A percentile compares a stretch with the other conserved stretches of the same genome.
Conservation (phyloP, 768 basidiomycete genomes). For the Suillus hirtellus region DNA sequence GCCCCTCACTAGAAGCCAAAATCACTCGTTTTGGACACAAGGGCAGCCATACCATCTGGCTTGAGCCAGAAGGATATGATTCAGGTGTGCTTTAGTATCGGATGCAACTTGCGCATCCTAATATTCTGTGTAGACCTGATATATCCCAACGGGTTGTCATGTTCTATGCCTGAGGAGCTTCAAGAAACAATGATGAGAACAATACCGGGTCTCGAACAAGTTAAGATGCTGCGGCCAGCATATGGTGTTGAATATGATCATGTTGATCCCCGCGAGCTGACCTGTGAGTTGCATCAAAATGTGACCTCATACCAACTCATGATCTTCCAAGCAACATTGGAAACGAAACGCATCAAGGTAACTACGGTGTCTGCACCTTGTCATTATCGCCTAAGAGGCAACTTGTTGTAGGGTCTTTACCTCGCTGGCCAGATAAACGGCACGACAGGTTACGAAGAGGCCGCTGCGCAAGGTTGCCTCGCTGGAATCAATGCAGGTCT, state of each 20-base stretch:
- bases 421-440: constrained; percentile 92
- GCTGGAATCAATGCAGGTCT: constrained; percentile 90
- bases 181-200: constrained; percentile 85
- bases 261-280: constrained; percentile 81
- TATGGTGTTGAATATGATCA: constrained; percentile 95
- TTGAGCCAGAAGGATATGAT: constrained; percentile 92
- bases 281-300: constrained; percentile 46
- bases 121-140: constrained; percentile 58
- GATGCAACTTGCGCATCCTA: neutral
- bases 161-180: constrained; percentile 82
- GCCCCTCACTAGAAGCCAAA: constrained; percentile 88
- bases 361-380: neutral
- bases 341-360: constrained; percentile 82
- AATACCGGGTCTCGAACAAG: constrained; percentile 82
- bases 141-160: constrained; percentile 89
- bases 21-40: constrained; percentile 78
- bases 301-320: constrained; percentile 6
- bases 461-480: constrained; percentile 85
- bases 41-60: constrained; percentile 73
- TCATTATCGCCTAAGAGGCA: neutral
- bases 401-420: constrained; percentile 62
- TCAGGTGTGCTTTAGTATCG: constrained; percentile 52
- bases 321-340: constrained; percentile 60
- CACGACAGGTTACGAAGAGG: constrained; percentile 94
- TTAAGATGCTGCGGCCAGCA: constrained; percentile 79